A percentile compares a stretch with the other conserved stretches of the same genome.
Conservation (phyloP, 441 rosid species). For the Jatropha multifida region DNA sequence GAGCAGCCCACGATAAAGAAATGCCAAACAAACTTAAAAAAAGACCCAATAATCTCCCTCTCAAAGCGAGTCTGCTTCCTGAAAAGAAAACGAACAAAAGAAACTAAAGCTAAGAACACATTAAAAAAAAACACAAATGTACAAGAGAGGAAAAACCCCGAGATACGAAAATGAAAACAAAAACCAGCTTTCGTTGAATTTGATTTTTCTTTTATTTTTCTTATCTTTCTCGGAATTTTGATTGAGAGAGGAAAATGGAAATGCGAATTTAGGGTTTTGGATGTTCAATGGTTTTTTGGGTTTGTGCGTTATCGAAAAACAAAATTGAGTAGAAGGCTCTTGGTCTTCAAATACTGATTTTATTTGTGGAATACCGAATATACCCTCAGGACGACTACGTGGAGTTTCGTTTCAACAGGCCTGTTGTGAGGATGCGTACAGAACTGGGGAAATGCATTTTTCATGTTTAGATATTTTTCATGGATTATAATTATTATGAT, state of each 20-base stretch:
- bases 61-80: constrained; percentile 19
- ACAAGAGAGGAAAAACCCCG: constrained; percentile 3
- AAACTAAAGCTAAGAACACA: constrained; percentile 14
- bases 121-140: constrained; percentile 12
- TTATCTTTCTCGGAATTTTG: constrained; percentile 13
- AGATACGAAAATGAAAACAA: constrained; percentile 10
- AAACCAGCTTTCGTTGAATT: background rate
- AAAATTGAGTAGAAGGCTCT: background rate
- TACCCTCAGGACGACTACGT: background rate
- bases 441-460: too few species aligned
- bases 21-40: constrained; percentile 4
- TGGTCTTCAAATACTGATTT: background rate
- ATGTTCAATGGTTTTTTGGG: background rate
- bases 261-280: constrained; percentile 4
- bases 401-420: background rate
- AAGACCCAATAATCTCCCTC: constrained; percentile 17
- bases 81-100: constrained; percentile 19
- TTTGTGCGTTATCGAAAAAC: background rate
- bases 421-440: background rate
- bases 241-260: constrained; percentile 2
- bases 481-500: too few species aligned
- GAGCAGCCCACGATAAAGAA: constrained; percentile 5
- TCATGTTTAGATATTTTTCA: too few species aligned
- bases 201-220: background rate
- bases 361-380: background rate